Base-by-base conservation (phyloP, 1,139 yeast genomes). In the Kodamaea anthophila region DNA sequence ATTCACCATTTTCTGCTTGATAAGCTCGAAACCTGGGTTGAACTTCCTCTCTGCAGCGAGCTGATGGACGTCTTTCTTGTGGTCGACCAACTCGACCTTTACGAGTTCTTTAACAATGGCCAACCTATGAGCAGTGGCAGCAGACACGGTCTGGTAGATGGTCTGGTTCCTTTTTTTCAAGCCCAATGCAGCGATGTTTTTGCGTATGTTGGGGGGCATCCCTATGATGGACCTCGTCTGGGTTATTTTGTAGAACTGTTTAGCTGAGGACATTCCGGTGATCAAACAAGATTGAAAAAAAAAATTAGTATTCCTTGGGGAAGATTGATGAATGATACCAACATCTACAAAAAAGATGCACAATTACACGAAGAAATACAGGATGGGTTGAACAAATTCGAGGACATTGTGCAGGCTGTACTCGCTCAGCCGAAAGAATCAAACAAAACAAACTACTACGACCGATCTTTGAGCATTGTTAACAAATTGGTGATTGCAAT, bases 141-240 rank as follows among this genome's bases (percentile, higher is more conserved):
- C 87, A 14, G 81, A 70, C 8, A 85, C 87, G 29, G 63, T 62
- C 46, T 79, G 87, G 58, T 81, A 88, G 5, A 77, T 79, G 1
- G 79, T 72, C 26, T 80, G 78, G 34, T 87, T 83, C 46, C 93
- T 75, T 48, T 71, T 78, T 34, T 67, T 71, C 36, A 91, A 74
- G 1, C 97, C 97, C 38, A 91, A 65, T 4, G 86, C 72, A 36
- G 67, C 59, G 27, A 86, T 74, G 14, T 87, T 77, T 39, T 73
- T 72, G 41, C 81, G 74, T 33, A 73, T 70, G 21, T 68, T 60
- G 34, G 78, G 74, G 13, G 96, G 94, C 50, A 86, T 67, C 1
- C 96, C 96, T 41, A 91, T 87, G 13, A 84, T 70, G 4, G 96
- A 86, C 49, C 94, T 73, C 31, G 70, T 61, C 47, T 86, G 88